Base-by-base conservation (phyloP, 768 basidiomycete species). In the Scleroderma bovista region DNA sequence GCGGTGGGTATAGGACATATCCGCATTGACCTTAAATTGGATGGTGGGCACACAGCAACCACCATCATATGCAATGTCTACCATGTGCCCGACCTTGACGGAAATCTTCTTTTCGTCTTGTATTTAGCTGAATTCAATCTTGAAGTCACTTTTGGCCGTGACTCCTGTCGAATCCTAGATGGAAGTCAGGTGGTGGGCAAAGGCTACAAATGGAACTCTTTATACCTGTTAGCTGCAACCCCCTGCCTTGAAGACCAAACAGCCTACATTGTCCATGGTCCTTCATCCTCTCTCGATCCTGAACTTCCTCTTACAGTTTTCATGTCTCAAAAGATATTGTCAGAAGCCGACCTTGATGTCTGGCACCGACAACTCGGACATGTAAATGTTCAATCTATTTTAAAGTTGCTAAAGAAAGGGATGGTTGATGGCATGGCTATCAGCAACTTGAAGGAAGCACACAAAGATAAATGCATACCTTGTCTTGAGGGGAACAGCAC, bases 401-500 rank as follows among this genome's bases (percentile, higher is more conserved):
- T 41, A 15, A 50, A 46, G 2, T 13, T 54, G 34, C 16, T n/a
- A 8, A 6, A 37, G 20, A 47, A 50, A n/a, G 45, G 46, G 2
- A 43, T 54, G 49, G 49, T 54, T 8, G 46, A 7, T 7, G 29
- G 49, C 1, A 50, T 54, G 49, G 44, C 41, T 20, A 22, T 46
- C 36, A 42, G 10, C n/a, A 40, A 37, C 12, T 17, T 31, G 24
- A n/a, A n/a, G n/a, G 41, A 15, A 24, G 31, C 22, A 3, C 32
- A 40, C 8, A 34, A 50, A 2, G 39, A n/a, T 1, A 15, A 33
- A 8, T 66, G 63, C 40, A 48, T 38, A 26, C 32, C 55, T 7
- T 62, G 64, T 43, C 51, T 62, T 9, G 23, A 57, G 23, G 61
- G 61, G 66, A 66, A 43, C 60, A 64, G 37, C 23, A 57, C 0